Percentiles rank a stretch among this genome's conserved stretches.
Evolutionary conservation across 176 grass and related monocot species (phyloP).

Genomic region (Triticum urartu): DNA sequence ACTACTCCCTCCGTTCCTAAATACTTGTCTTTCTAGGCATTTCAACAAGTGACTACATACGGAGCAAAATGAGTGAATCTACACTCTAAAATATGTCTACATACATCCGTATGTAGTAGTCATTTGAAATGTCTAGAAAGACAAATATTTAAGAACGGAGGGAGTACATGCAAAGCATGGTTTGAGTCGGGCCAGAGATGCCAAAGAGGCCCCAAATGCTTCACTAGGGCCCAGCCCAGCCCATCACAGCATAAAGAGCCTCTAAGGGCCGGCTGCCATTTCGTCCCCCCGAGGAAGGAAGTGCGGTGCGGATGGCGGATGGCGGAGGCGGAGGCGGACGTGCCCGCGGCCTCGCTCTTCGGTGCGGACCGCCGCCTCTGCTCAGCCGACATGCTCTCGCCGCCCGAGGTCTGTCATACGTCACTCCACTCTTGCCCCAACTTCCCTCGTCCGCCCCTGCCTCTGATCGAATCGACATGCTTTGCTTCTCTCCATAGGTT

Average conservation of each 20-base stretch:
- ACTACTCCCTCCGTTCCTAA: too few species aligned
- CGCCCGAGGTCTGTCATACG: constrained; percentile 40
- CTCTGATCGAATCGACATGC: not conserved
- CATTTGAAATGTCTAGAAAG: too few species aligned
- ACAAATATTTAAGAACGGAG: too few species aligned
- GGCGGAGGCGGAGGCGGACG: constrained; percentile 37
- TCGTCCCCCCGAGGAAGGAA: not conserved
- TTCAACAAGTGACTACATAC: too few species aligned
- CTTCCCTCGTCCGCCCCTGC: not conserved
- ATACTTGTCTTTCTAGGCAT: too few species aligned
- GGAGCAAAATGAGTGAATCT: too few species aligned
- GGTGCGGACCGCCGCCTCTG: constrained; percentile 77
- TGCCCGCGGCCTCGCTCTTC: constrained; percentile 70
- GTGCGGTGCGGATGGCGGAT: constrained; percentile 6
- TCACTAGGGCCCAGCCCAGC: not conserved
- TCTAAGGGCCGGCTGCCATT: not conserved
- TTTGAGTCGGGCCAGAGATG: too few species aligned
- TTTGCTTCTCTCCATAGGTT: constrained; percentile 28
- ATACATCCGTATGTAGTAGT: too few species aligned
- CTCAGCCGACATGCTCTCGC: constrained; percentile 80
- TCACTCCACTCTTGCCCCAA: not conserved
- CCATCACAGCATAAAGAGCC: not conserved
- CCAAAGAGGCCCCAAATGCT: too few species aligned
- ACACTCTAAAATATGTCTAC: too few species aligned
- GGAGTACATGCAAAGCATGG: too few species aligned